phyloP scores from a whole-genome alignment of 176 grass and related monocot genomes.

The Phoenix roebelenii region DNA sequence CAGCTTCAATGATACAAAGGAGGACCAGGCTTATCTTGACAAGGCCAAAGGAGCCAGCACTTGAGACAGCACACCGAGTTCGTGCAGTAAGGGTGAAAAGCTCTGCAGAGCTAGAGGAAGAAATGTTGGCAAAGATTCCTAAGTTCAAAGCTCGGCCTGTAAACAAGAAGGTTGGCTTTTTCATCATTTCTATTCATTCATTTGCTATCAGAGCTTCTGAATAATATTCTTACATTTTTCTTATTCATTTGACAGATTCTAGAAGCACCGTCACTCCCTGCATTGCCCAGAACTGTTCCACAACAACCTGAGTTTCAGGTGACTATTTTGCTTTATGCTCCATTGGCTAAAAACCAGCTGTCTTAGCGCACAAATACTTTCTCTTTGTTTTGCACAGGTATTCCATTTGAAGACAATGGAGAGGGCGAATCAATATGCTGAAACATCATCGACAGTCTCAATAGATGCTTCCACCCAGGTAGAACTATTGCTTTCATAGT shows the following conservation, averaged over 20 bases:
- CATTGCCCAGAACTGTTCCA: constrained; percentile 49
- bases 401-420: constrained; percentile 86
- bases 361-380: neutral
- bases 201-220: too few relatives aligned
- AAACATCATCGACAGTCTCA: constrained; percentile 48
- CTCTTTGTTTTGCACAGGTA: constrained; percentile 35
- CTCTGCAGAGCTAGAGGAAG: constrained; percentile 71
- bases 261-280: constrained; percentile 50
- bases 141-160: constrained; percentile 96
- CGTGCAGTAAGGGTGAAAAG: constrained; percentile 79
- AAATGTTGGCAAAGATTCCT: constrained; percentile 90
- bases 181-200: neutral
- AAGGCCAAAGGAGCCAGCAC: constrained; percentile 80
- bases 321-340: constrained; percentile 2
- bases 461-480: constrained; percentile 33
- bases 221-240: constrained; percentile 8
- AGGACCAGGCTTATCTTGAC: constrained; percentile 71
- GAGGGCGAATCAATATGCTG: constrained; percentile 46
- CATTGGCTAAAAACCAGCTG: neutral
- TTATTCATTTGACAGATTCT: constrained; percentile 46
- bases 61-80: constrained; percentile 70
- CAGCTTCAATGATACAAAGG: constrained; percentile 29
- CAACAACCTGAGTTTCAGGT: constrained; percentile 73
- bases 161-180: constrained; percentile 52
- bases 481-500: neutral